These are phyloP conservation scores for Rhynchospora breviuscula DNA, from an alignment of 176 grass and related monocot species.

Conservation along the genomic window DNA sequence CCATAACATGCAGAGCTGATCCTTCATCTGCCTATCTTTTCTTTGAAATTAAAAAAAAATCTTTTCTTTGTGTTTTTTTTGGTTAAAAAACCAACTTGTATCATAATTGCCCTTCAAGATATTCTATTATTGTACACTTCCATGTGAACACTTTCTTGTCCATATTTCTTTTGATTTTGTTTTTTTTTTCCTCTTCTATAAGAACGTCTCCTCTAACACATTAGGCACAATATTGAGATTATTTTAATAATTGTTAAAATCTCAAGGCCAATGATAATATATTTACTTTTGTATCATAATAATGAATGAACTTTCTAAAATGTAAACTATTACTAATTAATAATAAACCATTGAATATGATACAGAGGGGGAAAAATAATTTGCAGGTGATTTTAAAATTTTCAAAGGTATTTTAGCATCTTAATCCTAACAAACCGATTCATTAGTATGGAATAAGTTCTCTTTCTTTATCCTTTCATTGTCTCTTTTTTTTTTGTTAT, in stretches of 20 bases:
- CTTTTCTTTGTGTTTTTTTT: no score
- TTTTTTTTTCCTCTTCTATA: background rate
- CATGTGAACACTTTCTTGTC: background rate
- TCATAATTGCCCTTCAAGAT: background rate
- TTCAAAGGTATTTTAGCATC: no score
- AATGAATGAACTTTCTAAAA: background rate
- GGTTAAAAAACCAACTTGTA: background rate
- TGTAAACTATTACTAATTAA: background rate
- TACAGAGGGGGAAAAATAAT: background rate
- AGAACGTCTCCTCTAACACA: background rate
- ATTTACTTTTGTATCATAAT: background rate
- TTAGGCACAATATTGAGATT: background rate
- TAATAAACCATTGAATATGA: background rate
- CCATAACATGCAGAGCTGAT: slow-evolving; percentile 15
- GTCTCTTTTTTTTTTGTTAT: no score
- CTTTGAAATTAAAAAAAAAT: no score
- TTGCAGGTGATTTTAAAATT: background rate
- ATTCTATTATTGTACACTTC: background rate
- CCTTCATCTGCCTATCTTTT: background rate
- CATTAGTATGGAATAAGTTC: no score
- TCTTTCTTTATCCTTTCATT: no score
- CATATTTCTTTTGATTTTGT: background rate
- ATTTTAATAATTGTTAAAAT: background rate
- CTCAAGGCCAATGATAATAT: background rate
- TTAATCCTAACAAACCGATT: no score